Percentiles rank a stretch among this genome's conserved stretches.
Conservation (phyloP, 2,329 filamentous ascomycete species). For the Pestalotiopsis sp. region DNA sequence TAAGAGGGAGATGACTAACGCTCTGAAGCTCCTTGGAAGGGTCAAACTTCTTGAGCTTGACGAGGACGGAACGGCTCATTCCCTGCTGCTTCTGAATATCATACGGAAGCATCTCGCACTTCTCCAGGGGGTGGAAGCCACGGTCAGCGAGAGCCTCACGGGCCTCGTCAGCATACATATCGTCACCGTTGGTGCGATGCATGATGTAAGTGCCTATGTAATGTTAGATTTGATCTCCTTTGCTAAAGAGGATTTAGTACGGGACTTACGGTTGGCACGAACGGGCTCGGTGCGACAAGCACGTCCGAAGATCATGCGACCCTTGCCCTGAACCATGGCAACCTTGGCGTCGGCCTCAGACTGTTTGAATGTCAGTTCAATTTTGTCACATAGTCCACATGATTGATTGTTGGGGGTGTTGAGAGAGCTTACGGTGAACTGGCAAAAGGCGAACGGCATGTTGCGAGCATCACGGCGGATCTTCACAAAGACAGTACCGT, state of each 20-base stretch:
- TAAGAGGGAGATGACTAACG: conserved; percentile 34
- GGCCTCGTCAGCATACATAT: conserved; percentile 45
- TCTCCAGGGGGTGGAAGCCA: conserved; percentile 43
- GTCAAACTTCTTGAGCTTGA: conserved; percentile 53
- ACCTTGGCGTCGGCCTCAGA: conserved; percentile 46
- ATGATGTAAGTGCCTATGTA: conserved; percentile 50
- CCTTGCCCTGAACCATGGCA: conserved; percentile 49
- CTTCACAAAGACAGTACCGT: conserved; percentile 61
- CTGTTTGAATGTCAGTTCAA: conserved; percentile 35
- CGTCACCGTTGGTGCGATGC: conserved; percentile 36
- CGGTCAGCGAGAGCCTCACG: conserved; percentile 35
- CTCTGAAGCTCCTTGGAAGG: conserved; percentile 47
- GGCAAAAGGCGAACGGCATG: conserved; percentile 66
- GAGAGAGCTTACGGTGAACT: conserved; percentile 54
- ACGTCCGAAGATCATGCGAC: conserved; percentile 52
- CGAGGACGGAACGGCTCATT: conserved; percentile 39
- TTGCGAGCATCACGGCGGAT: conserved; percentile 57
- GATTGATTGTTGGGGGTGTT: neutral
- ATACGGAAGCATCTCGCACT: conserved; percentile 35
- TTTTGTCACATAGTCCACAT: neutral
- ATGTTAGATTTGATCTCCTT: conserved; percentile 21
- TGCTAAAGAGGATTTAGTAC: neutral
- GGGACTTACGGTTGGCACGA: conserved; percentile 54
- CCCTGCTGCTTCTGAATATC: conserved; percentile 33
- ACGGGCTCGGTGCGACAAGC: conserved; percentile 61